A percentile compares a stretch with the other conserved stretches of the same genome.
Evolutionary conservation across 192 early-diverging fungal species (phyloP).

Genomic region (Rhizoclosmatium globosum): DNA sequence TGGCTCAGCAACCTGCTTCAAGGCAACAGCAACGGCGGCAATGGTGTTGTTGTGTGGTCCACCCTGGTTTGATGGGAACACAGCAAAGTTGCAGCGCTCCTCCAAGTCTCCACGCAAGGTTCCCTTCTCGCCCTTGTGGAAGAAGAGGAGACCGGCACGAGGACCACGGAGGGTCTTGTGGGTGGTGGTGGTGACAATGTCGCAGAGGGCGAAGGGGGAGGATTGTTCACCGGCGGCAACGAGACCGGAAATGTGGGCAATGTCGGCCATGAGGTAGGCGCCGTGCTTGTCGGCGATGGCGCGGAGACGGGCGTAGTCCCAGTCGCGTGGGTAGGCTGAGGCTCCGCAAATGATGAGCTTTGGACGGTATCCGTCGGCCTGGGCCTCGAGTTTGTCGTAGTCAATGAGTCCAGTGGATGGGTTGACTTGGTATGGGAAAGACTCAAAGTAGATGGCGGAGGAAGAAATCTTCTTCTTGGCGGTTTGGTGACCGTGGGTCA

Average conservation of each 20-base stretch:
- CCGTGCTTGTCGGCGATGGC: constrained; percentile 93
- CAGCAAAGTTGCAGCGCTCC: constrained; percentile 95
- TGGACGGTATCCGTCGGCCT: constrained; percentile 93
- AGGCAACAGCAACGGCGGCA: constrained; percentile 95
- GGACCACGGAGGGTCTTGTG: constrained; percentile 99
- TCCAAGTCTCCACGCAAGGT: constrained; percentile 81
- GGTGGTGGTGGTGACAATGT: constrained; percentile 99
- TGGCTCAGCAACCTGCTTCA: constrained; percentile 95
- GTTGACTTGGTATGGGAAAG: constrained; percentile 98
- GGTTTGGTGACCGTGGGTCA: constrained; percentile 99
- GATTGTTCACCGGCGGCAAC: constrained; percentile 90
- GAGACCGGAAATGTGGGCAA: constrained; percentile 98
- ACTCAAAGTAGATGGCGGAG: constrained; percentile 99
- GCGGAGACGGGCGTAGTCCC: constrained; percentile 96
- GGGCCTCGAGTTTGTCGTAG: constrained; percentile 94
- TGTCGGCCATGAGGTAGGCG: constrained; percentile 97
- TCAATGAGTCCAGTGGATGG: constrained; percentile 87
- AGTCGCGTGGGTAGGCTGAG: constrained; percentile 97
- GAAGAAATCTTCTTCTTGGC: constrained; percentile 99
- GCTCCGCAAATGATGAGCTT: constrained; percentile 99
- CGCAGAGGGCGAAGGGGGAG: constrained; percentile 97
- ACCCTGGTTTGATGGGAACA: constrained; percentile 99
- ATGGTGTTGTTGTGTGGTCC: constrained; percentile 99
- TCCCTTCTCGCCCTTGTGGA: constrained; percentile 84
- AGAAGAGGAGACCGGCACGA: constrained; percentile 99